phyloP scores from a whole-genome alignment of 805 yeast species.

The Wickerhamomyces queroliae region DNA sequence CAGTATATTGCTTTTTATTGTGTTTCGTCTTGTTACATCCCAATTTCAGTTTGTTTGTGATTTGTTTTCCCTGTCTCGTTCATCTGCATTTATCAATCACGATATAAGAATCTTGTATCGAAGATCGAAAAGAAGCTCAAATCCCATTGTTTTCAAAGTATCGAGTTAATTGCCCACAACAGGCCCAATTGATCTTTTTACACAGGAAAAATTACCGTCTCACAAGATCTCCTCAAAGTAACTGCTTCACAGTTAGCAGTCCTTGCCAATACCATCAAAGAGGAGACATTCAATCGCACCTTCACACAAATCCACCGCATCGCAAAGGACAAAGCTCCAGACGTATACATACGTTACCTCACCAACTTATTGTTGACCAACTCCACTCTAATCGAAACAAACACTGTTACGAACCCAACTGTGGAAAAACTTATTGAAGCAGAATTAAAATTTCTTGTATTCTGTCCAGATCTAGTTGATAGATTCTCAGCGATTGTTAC shows the following conservation, averaged over 20 bases:
- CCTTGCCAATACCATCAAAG: conserved; percentile 38
- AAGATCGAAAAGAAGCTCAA: conserved; percentile 1
- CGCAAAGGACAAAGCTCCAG: conserved; percentile 28
- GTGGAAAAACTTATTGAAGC: conserved; percentile 16
- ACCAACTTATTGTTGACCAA: conserved; percentile 26
- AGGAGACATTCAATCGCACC: conserved; percentile 33
- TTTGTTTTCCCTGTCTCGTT: no score
- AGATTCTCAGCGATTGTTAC: background rate
- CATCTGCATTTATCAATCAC: background rate
- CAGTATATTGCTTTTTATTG: no score
- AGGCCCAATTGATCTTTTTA: conserved; percentile 14
- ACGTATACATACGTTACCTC: conserved; percentile 27
- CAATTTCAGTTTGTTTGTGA: no score
- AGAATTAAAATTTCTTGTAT: conserved; percentile 18
- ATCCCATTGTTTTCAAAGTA: no score
- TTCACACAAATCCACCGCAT: conserved; percentile 42
- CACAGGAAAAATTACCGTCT: conserved; percentile 2
- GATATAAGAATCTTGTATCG: background rate
- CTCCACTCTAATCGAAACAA: conserved; percentile 20
- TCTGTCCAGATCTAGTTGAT: conserved; percentile 5
- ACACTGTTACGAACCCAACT: conserved; percentile 13
- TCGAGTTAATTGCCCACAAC: conserved; percentile 10
- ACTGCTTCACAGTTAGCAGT: conserved; percentile 49
- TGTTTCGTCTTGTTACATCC: no score
- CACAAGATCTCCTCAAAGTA: conserved; percentile 24